These are phyloP conservation scores for Chlamydomonas sp. DNA, from an alignment of 139 green algal genomes.

Conservation along the genomic window DNA sequence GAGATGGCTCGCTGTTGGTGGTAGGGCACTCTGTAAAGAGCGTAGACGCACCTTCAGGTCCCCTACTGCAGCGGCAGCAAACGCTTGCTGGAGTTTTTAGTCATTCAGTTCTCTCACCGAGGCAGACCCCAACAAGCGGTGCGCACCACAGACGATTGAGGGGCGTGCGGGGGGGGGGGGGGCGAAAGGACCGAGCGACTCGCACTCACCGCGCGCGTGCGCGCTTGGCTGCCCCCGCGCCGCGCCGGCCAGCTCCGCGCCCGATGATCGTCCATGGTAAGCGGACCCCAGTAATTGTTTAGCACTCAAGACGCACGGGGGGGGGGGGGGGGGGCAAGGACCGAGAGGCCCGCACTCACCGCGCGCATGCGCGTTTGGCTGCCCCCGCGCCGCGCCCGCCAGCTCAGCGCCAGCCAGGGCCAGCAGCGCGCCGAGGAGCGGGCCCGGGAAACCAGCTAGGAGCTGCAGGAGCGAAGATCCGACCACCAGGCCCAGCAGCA, in stretches of 20 bases:
- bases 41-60: too few species aligned
- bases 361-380: neutral
- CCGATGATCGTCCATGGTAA: neutral
- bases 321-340: too few species aligned
- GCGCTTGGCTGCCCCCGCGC: neutral
- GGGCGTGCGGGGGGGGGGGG: too few species aligned
- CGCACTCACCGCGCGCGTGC: neutral
- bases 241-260: neutral
- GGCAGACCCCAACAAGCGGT: too few species aligned
- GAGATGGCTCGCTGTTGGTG: too few species aligned
- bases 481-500: conserved; percentile 55
- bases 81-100: too few species aligned
- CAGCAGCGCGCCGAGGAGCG: conserved; percentile 61
- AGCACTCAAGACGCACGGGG: too few species aligned
- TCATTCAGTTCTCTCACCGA: too few species aligned
- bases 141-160: too few species aligned
- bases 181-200: too few species aligned
- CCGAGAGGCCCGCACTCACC: neutral
- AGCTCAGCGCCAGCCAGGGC: conserved; percentile 56
- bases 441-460: conserved; percentile 50
- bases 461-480: conserved; percentile 52
- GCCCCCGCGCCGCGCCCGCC: conserved; percentile 21
- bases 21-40: too few species aligned
- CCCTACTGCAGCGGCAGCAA: too few species aligned
- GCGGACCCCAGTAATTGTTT: neutral